Evolutionary conservation across 139 green algal species (phyloP).

Genomic region (Coccomyxa sp.): DNA sequence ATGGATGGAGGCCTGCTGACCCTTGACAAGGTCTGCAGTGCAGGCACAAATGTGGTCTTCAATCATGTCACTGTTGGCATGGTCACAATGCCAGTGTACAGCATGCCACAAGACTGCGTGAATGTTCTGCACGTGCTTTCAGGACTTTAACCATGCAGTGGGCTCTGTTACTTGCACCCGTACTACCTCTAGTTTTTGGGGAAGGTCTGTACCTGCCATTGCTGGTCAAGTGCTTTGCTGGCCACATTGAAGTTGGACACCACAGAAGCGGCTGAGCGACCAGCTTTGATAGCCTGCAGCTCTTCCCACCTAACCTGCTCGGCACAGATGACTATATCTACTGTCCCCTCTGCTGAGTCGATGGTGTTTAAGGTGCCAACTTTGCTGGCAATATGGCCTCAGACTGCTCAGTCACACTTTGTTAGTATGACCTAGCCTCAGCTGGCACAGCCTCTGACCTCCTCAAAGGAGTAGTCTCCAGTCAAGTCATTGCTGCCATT

Average conservation of each 20-base stretch:
- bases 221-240: neutral
- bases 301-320: neutral
- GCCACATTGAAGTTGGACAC: neutral
- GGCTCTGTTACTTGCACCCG: too few species aligned
- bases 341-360: neutral
- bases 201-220: neutral
- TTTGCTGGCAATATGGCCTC: too few species aligned
- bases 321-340: slow-evolving; percentile 4
- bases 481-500: slow-evolving; percentile 2
- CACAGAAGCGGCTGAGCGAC: neutral
- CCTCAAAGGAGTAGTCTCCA: slow-evolving; percentile 16
- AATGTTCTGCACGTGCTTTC: too few species aligned
- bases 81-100: too few species aligned
- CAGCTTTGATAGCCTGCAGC: neutral
- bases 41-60: neutral
- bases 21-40: neutral
- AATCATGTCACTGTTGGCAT: too few species aligned
- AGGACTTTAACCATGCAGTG: too few species aligned
- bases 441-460: neutral
- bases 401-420: too few species aligned
- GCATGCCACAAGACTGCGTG: too few species aligned
- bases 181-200: too few species aligned
- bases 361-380: too few species aligned
- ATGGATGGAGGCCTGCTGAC: neutral
- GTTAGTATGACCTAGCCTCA: too few species aligned